Evolutionary conservation across 179 eudicot genomes (phyloP).

Genomic region (Camellia oleifera): DNA sequence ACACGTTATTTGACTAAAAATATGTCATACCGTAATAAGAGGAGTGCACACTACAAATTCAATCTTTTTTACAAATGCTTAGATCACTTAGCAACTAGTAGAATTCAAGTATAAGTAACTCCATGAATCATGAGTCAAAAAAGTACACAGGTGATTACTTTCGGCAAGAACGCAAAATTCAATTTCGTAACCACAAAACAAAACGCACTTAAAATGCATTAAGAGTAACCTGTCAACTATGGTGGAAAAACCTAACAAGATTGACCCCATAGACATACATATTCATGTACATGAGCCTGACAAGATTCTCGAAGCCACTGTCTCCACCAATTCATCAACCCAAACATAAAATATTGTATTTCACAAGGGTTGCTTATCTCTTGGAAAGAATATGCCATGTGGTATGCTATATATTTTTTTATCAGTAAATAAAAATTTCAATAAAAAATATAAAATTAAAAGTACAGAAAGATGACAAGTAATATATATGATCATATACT

Average conservation of each 20-base stretch:
- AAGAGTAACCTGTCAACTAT: neutral
- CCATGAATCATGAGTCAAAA: conserved; percentile 3
- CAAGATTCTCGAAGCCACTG: neutral
- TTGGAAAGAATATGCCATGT: neutral
- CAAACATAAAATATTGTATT: neutral
- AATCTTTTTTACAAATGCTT: too few species aligned
- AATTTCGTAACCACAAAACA: neutral
- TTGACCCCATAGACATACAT: neutral
- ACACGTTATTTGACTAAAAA: too few species aligned
- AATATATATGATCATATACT: too few species aligned
- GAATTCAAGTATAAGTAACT: neutral
- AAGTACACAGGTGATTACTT: neutral
- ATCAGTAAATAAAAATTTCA: too few species aligned
- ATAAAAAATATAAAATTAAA: too few species aligned
- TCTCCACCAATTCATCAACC: neutral
- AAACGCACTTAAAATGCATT: neutral
- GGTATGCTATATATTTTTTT: neutral
- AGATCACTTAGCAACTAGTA: too few species aligned
- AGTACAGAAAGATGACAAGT: too few species aligned
- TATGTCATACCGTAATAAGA: too few species aligned
- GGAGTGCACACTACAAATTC: too few species aligned
- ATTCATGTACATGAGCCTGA: neutral
- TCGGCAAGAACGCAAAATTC: neutral
- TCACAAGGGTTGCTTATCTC: neutral
- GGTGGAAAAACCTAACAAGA: conserved; percentile 1